These are phyloP conservation scores for Sicyos edulis DNA, from an alignment of 306 rosid species.

Conservation along the genomic window DNA sequence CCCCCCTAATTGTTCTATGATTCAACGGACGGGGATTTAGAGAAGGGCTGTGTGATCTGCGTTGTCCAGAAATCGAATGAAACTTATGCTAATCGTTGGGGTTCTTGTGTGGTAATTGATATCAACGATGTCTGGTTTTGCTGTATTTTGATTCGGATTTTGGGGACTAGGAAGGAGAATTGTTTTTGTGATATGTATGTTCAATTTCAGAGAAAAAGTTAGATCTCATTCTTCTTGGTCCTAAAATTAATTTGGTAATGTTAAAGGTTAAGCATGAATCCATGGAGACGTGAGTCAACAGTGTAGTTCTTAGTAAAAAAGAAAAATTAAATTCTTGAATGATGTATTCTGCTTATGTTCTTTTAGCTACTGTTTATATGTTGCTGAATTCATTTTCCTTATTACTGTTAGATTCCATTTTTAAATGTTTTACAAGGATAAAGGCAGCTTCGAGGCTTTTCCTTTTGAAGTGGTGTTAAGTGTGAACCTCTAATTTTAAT, in stretches of 20 bases:
- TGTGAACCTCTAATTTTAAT: no score
- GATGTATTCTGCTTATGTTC: not conserved
- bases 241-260: not conserved
- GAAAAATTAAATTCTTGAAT: not conserved
- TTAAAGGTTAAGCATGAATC: not conserved
- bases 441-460: no score
- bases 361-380: not conserved
- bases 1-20: no score
- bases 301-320: not conserved
- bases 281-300: slow-evolving; percentile 6
- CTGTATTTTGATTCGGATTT: not conserved
- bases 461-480: no score
- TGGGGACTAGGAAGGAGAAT: not conserved
- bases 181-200: not conserved
- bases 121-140: not conserved
- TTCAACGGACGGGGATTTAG: not conserved
- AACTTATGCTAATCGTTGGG: not conserved
- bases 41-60: not conserved
- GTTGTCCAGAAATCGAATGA: not conserved
- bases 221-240: not conserved
- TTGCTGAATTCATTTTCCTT: not conserved
- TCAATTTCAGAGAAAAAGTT: not conserved
- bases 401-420: not conserved
- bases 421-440: no score
- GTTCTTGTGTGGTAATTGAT: not conserved